Evolutionary conservation across 768 basidiomycete species (phyloP).

Genomic region (Hygrocybe punicea): DNA sequence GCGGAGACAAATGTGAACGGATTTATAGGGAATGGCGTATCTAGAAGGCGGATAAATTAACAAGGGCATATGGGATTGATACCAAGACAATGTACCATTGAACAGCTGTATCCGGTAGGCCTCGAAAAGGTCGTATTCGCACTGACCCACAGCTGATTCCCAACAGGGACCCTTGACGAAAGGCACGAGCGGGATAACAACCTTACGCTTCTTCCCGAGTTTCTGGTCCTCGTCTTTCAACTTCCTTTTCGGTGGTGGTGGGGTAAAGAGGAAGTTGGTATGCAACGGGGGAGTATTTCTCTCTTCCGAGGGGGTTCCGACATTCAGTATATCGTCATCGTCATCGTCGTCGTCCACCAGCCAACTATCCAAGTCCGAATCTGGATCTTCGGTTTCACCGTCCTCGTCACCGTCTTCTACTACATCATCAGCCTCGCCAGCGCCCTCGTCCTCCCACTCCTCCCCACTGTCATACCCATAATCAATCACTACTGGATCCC

Average conservation of each 20-base stretch:
- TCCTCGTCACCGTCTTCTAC: slow-evolving; percentile 67
- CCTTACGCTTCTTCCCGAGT: slow-evolving; percentile 66
- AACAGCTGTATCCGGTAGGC: slow-evolving; percentile 76
- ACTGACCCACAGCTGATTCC: slow-evolving; percentile 66
- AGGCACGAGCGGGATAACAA: slow-evolving; percentile 74
- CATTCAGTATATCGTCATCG: slow-evolving; percentile 73
- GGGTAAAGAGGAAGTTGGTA: slow-evolving; percentile 36
- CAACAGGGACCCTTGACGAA: slow-evolving; percentile 81
- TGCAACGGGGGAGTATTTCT: slow-evolving; percentile 37
- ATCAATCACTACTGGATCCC: slow-evolving; percentile 74
- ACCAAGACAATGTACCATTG: slow-evolving; percentile 55
- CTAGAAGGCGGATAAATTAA: slow-evolving; percentile 35
- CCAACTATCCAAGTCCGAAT: slow-evolving; percentile 78
- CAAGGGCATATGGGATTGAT: not conserved
- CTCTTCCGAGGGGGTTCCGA: slow-evolving; percentile 50
- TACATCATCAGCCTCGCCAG: slow-evolving; percentile 74
- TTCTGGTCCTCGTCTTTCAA: slow-evolving; percentile 52
- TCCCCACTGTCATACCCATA: slow-evolving; percentile 93
- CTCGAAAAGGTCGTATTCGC: slow-evolving; percentile 67
- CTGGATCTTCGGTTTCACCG: slow-evolving; percentile 51
- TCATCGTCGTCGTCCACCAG: slow-evolving; percentile 49
- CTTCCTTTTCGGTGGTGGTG: slow-evolving; percentile 58
- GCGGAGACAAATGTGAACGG: slow-evolving; percentile 72
- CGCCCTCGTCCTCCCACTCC: slow-evolving; percentile 92
- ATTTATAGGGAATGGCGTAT: slow-evolving; percentile 68